Base-by-base conservation (phyloP, 345 rosid genomes). In the Carallia pectinifolia region DNA sequence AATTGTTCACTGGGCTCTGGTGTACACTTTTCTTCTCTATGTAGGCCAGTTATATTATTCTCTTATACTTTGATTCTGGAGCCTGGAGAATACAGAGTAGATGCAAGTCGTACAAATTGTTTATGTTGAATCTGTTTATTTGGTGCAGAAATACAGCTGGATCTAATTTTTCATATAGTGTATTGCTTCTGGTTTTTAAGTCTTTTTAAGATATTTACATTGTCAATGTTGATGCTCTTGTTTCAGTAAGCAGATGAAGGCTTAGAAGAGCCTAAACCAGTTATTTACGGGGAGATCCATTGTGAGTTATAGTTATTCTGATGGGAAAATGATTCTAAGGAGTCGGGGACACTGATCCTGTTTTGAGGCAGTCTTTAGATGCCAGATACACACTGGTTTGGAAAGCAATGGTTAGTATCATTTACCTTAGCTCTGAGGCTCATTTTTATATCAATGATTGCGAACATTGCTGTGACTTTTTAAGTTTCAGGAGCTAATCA, bases 1-100 rank as follows among this genome's bases (percentile, higher is more conserved):
- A 80, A 85, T 91, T 66, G 69, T 94, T 73, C 87, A 86, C 80
- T 78, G 90, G 80, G 81, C 95, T 73, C 97, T 94, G 52, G 98
- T 88, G 68, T 87, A 83, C 73, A 74, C 76, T 15, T 85, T 94
- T 76, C 73, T 88, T 61, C 95, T 90, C 65, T 89, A 88, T 85
- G 98, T 91, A 90, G 82, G 97, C 76, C 71, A 23, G 10, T 39
- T 39, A 39, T 39, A 39, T 39, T 8, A 1, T 39, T 39, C 13
- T 39, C 13, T 39, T 39, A 9, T 8, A 39, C 12, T 39, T 39
- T 8, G 47, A 8, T 39, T 9, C 47, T 39, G 47, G 47, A 9
- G 23, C 23, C 23, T 23, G 23, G 23, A 23, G 23, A 23, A 23
- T 23, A 23, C 23, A 23, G 23, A 23, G 23, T 23, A 23, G 23